phyloP scores from a whole-genome alignment of 495 filamentous ascomycete species.

The Penicillium odoratum region DNA sequence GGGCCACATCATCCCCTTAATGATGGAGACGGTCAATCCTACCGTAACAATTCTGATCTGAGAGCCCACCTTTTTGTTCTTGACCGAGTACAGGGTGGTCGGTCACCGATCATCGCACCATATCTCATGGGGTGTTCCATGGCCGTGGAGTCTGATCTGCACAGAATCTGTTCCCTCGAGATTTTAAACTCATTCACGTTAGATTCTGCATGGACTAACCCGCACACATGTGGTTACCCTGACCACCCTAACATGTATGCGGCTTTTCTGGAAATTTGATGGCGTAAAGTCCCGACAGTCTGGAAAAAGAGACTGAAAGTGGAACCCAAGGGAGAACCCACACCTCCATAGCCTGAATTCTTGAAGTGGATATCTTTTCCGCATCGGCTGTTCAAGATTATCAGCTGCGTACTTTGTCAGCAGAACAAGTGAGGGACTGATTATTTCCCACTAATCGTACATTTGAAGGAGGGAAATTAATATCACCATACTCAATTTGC shows the following conservation, averaged over 20 bases:
- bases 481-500: constrained; percentile 18
- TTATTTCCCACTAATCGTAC: not conserved
- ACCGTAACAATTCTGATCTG: not conserved
- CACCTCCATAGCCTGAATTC: constrained; percentile 10
- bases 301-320: constrained; percentile 10
- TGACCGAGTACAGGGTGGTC: not conserved
- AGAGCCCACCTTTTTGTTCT: not conserved
- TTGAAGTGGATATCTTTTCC: constrained; percentile 19
- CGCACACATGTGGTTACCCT: not conserved
- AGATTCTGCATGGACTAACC: not conserved
- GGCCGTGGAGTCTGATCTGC: not conserved
- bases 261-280: constrained; percentile 10
- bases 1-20: constrained; percentile 12
- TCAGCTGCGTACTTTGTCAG: not conserved
- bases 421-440: not conserved
- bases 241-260: not conserved
- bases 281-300: constrained; percentile 9
- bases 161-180: constrained; percentile 3
- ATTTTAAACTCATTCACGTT: not conserved
- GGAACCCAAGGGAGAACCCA: constrained; percentile 13
- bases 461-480: not conserved
- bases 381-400: not conserved
- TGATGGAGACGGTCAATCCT: constrained; percentile 7
- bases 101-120: not conserved
- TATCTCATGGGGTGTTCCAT: not conserved